Evolutionary conservation across 768 basidiomycete species (phyloP), one percentile per base, ranked within the genome.

Genomic region (Coprinopsis sp.): DNA sequence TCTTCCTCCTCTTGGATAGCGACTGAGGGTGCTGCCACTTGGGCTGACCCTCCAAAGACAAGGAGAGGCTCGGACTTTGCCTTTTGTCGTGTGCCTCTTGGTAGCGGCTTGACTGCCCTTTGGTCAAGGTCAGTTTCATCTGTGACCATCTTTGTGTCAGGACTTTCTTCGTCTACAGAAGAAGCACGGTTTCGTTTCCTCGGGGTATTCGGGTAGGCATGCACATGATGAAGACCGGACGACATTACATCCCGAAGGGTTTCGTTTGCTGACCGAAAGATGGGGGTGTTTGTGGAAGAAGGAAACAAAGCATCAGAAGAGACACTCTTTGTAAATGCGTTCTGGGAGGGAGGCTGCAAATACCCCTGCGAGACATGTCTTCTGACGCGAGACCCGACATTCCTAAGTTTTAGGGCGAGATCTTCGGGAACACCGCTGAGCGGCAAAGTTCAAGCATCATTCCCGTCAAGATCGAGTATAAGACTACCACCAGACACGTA

Each of bases 291-390:
- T 44, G 74, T 78, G 44, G 79, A 71, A 19, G 82, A 73, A 37
- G 63, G 72, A 56, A 81, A 80, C 52, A 78, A 73, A 44, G 55
- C 52, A 6, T 68, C 65, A 28, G 65, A 70, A 24, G 70, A 62
- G 37, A 67, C 58, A 44, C 73, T 55, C 55, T 67, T 72, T 51
- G 65, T 60, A 41, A 73, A 69, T 40, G 73, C 67, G 33, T 34
- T 43, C 48, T 49, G 21, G 8, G 68, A 59, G 6, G 67, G 62
- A 25, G 64, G 42, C 22, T 67, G 67, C 24, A 59, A 56, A 55
- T 84, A 85, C 46, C 83, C 83, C 61, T 84, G 77, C 18, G 66
- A 67, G 40, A 85, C 83, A 58, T 67, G 82, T 64, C 82, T 81
- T 58, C 84, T 64, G 37, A 73, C 74, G 51, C 82, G 79, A 53